Base-by-base conservation (phyloP, 495 filamentous ascomycete species). In the Xylaria nigripes region DNA sequence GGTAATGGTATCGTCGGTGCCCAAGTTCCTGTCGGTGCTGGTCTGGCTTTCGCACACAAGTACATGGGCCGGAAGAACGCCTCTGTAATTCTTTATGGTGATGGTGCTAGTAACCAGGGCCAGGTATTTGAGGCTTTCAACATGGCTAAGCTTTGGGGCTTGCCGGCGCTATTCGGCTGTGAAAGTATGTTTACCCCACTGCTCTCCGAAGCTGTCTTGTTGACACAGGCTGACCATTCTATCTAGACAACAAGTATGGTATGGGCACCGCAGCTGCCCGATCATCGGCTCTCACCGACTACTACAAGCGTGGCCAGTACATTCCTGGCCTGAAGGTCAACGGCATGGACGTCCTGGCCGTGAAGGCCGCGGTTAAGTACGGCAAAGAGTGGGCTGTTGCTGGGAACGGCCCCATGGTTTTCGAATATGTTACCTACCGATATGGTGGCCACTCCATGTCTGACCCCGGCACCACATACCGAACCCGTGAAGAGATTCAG, bases 281-380 rank as follows among this genome's bases (percentile, higher is more conserved):
- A 63, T 86, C 93, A 59, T 87, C 92, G 58, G 93, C 93, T 59
- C 74, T 96, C 61, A 96, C 93, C 67, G 94, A 98, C 71, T 98
- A 98, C 86, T 98, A 98, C 85, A 96, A 97, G 83, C 94, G 93
- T 74, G 93, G 93, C 58, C 93, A 98, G 78, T 98, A 97, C 79
- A 98, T 98, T 65, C 93, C 93, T 55, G 93, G 93, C 76, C 83
- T 98, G 54, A 98, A 97, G 79, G 89, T 98, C 70, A 98, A 98
- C 76, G 93, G 89, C 70, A 98, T 98, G 93, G 93, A 98, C 71
- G 89, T 96, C 62, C 88, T 98, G 49, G 93, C 93, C 59, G 93
- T 96, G 70, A 96, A 95, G 82, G 88, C 90, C 48, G 93, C 94
- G 52, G 89, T 94, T 57, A 72, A 89, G 72, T 90, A 95, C 80